Base-by-base conservation (phyloP, 2,329 filamentous ascomycete species). In the Hypoxylon sp. region DNA sequence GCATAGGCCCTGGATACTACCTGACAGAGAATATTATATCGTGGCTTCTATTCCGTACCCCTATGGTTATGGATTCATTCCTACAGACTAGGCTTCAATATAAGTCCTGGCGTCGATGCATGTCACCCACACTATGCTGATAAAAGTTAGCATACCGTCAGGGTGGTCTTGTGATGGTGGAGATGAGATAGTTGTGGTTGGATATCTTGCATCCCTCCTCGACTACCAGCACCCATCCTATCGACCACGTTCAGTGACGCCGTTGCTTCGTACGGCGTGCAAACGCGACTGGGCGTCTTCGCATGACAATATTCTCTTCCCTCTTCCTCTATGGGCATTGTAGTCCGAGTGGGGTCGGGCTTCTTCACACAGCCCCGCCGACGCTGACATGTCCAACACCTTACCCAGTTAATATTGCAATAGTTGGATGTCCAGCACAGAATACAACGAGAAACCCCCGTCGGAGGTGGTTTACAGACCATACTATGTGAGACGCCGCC, bases 321-420 rank as follows among this genome's bases (percentile, higher is more conserved):
- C n/a, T 60, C 43, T n/a, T 58, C 55, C 51, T 39, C 28, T 48
- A 56, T 61, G 62, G 37, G n/a, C 46, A 34, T 56, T 60, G 55
- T 52, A 57, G 64, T 54, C 51, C 59, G 39, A 56, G 68, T 68
- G 68, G 68, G 62, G 59, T 58, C 61, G 56, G 59, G 49, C 46
- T 44, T 61, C 49, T 26, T 56, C 65, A 61, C 56, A 68, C 63
- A 67, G 65, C 68, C 68, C 65, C 68, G 63, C 66, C 56, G 59
- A 26, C 61, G 68, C 68, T 70, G 68, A 70, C 68, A 70, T 68
- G 65, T 67, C 57, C 56, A 66, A 59, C 63, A 47, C 56, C 44
- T 59, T 59, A 56, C 61, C 53, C 56, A 56, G 50, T 63, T 41
- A 44, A 51, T 53, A 22, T 34, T 47, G 46, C 39, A 15, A 15